Evolutionary conservation across 208 protist genomes (phyloP).

Genomic region (Porcisia hertigi): DNA sequence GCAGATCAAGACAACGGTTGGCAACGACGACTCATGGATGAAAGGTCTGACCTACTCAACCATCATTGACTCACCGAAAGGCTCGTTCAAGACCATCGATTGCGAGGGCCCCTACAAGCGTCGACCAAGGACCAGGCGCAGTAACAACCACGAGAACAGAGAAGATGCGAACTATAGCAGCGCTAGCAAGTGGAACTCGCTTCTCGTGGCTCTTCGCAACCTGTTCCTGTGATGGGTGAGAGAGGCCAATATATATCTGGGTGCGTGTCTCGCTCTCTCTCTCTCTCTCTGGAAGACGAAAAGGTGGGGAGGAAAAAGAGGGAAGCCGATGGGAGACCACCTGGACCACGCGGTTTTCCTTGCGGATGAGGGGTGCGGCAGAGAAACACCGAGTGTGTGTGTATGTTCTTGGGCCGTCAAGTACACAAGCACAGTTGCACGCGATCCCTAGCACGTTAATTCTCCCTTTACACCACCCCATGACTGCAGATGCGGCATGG

Average conservation of each 20-base stretch:
- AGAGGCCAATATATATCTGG: background rate
- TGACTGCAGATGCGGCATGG: too few relatives aligned
- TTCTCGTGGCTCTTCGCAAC: conserved; percentile 28
- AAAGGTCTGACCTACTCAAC: conserved; percentile 37
- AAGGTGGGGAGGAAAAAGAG: too few relatives aligned
- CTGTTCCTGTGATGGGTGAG: conserved; percentile 14
- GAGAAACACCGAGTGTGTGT: too few relatives aligned
- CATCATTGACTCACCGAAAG: conserved; percentile 43
- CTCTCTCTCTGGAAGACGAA: too few relatives aligned
- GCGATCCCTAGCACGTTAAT: too few relatives aligned
- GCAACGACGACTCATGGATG: conserved; percentile 45
- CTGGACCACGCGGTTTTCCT: too few relatives aligned
- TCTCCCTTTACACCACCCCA: too few relatives aligned
- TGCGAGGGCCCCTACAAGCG: conserved; percentile 33
- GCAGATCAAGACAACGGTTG: conserved; percentile 44
- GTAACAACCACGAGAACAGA: background rate
- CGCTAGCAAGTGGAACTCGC: conserved; percentile 17
- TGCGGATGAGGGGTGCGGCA: too few relatives aligned
- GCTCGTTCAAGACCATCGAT: conserved; percentile 15
- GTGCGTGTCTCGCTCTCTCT: too few relatives aligned
- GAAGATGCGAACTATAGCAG: background rate
- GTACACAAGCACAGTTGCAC: too few relatives aligned
- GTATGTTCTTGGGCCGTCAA: too few relatives aligned
- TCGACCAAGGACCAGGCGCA: conserved; percentile 5
- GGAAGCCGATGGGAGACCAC: too few relatives aligned